phyloP scores from a whole-genome alignment of 2,329 filamentous ascomycete species.

The Coleophoma eucalyptorum region DNA sequence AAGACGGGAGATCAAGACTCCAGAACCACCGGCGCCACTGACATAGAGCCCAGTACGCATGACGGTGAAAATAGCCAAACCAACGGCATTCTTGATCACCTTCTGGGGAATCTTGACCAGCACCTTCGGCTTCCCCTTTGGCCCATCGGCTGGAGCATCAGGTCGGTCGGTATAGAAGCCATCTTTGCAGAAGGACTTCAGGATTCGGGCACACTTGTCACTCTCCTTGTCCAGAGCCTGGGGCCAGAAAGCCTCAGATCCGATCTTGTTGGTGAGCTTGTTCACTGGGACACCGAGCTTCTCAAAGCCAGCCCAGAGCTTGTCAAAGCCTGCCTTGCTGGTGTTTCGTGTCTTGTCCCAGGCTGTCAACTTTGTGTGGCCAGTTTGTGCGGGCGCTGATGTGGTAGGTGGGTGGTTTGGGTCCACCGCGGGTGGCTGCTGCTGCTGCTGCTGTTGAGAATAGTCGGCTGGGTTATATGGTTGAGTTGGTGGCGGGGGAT shows the following conservation, averaged over 20 bases:
- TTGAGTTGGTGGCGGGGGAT: not conserved
- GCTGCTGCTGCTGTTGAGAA: not conserved
- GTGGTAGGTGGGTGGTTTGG: not conserved
- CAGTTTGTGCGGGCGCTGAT: not conserved
- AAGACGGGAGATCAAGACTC: conserved; percentile 68
- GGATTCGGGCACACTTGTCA: conserved; percentile 84
- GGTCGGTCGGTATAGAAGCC: conserved; percentile 58
- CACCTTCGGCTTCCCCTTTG: conserved; percentile 42
- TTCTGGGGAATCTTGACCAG: conserved; percentile 70
- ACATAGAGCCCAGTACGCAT: conserved; percentile 93
- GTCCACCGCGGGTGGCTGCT: not conserved
- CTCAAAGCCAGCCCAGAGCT: conserved; percentile 64
- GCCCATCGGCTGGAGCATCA: conserved; percentile 36
- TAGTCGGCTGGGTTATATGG: not conserved
- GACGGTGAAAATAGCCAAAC: conserved; percentile 89
- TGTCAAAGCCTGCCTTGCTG: conserved; percentile 68
- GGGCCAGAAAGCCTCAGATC: conserved; percentile 80
- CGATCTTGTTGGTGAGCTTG: conserved; percentile 75
- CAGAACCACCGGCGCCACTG: conserved; percentile 85
- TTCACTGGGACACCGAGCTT: conserved; percentile 74
- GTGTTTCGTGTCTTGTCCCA: conserved; percentile 48
- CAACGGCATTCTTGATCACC: conserved; percentile 85
- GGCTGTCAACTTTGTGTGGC: conserved; percentile 14
- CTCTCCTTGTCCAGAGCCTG: conserved; percentile 80
- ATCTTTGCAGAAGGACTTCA: conserved; percentile 86